Base-by-base conservation (phyloP, 163 green algal genomes). In the Scenedesmus sp. region DNA sequence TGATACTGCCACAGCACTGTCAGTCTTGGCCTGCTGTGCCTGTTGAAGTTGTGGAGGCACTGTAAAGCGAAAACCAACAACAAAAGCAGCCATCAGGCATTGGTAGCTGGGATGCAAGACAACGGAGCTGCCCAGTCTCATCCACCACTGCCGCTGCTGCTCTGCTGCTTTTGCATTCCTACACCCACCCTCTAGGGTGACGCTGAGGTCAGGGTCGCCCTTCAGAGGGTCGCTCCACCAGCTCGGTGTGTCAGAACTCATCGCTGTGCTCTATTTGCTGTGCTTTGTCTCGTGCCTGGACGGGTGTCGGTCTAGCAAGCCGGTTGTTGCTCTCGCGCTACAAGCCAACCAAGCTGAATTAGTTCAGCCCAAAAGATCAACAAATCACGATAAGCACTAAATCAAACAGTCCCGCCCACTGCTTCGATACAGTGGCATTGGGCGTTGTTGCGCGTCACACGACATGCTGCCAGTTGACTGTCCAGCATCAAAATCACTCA, bases 191-290 rank as follows among this genome's bases (percentile, higher is more conserved):
- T 60, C 73, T 2, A 74, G 20, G 9, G 87, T 91, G 66, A 34
- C 26, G 18, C 18, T 86, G 3, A 73, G 23, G 20, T 91, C 70
- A 12, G 87, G 87, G 13, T 86, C 87, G 23, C 46, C 87, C 7
- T 54, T 57, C 3, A 91, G 73, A 3, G 87, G 87, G 56, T 91
- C 20, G 74, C 54, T 76, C 87, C 87, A 91, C 87, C 87, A 91
- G 2, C 23, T 73, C 3, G 87, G 87, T 46, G 87, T 90, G 23
- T 90, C 86, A 6, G 66, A 67, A 8, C 56, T 66, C 87, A 91
- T 91, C 4, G 59, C 10, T 15, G 62, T 15, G 62, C 34, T 46
- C 62, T 70, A 70, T 12, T 59, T 12, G 34, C 46, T 59, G 3
- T 59, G 5, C n/a, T n/a, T 59, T 84, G 76, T 70, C 13, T 46